A percentile compares a stretch with the other conserved stretches of the same genome.
Evolutionary conservation across 805 yeast species (phyloP).

Genomic region (Pichia occidentalis): DNA sequence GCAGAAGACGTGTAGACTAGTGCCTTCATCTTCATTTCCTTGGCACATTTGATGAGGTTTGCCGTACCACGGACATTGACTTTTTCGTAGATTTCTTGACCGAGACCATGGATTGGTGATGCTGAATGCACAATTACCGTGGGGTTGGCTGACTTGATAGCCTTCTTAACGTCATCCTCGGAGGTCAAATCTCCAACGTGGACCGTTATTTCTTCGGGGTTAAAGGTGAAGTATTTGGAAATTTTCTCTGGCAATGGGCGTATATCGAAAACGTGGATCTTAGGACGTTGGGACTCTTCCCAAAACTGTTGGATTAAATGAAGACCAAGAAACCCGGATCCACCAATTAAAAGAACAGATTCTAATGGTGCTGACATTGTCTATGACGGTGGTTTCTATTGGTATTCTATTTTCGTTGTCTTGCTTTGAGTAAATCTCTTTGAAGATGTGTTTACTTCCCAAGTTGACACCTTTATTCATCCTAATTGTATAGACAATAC

Average conservation of each 20-base stretch:
- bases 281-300: slow-evolving; percentile 55
- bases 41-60: slow-evolving; percentile 61
- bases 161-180: slow-evolving; percentile 55
- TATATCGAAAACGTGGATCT: slow-evolving; percentile 82
- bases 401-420: not conserved
- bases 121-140: slow-evolving; percentile 90
- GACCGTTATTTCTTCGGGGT: slow-evolving; percentile 47
- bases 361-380: slow-evolving; percentile 25
- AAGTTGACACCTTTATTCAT: too few species aligned
- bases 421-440: not conserved
- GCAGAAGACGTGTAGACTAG: slow-evolving; percentile 95
- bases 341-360: slow-evolving; percentile 85
- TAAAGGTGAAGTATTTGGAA: slow-evolving; percentile 70
- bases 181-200: slow-evolving; percentile 84
- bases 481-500: too few species aligned
- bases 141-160: slow-evolving; percentile 54
- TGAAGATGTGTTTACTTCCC: too few species aligned
- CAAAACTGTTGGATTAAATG: slow-evolving; percentile 85
- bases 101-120: slow-evolving; percentile 88
- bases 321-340: slow-evolving; percentile 89
- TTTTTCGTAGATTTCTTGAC: slow-evolving; percentile 74
- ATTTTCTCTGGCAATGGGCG: slow-evolving; percentile 75
- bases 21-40: slow-evolving; percentile 46
- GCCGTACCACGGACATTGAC: slow-evolving; percentile 89
- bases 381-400: not conserved